Evolutionary conservation across 371 early-diverging fungal genomes (phyloP).

Genomic region (Mortierella sp.): DNA sequence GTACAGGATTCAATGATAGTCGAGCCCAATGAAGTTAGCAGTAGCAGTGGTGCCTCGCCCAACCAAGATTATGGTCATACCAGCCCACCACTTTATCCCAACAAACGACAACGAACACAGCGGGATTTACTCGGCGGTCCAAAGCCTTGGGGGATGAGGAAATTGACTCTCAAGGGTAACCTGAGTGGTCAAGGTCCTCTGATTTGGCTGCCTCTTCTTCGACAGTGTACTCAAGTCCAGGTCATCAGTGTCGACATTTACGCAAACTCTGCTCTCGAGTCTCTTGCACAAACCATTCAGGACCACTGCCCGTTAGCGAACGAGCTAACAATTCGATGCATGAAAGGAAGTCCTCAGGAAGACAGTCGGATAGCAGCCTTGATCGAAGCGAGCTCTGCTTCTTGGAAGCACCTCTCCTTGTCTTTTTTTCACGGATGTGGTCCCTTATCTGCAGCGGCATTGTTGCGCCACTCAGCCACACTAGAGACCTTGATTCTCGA

Average conservation of each 20-base stretch:
- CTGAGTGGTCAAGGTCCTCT: conserved; percentile 20
- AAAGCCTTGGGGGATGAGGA: conserved; percentile 14
- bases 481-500: conserved; percentile 23
- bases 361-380: conserved; percentile 21
- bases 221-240: conserved; percentile 10
- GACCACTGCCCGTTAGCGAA: conserved; percentile 17
- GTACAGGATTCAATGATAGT: too few relatives aligned
- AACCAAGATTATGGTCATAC: too few relatives aligned
- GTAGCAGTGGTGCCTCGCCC: too few relatives aligned
- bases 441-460: conserved; percentile 20
- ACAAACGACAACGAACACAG: too few relatives aligned
- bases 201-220: conserved; percentile 32
- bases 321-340: conserved; percentile 20
- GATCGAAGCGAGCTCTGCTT: conserved; percentile 11
- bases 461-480: conserved; percentile 22
- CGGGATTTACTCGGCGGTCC: too few relatives aligned
- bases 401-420: conserved; percentile 18
- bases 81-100: too few relatives aligned
- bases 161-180: conserved; percentile 21
- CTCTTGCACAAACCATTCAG: conserved; percentile 17
- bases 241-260: conserved; percentile 19
- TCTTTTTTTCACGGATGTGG: conserved; percentile 38
- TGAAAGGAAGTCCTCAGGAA: conserved; percentile 20
- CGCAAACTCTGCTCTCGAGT: not conserved
- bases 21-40: too few relatives aligned